Evolutionary conservation across 225 moss, liverwort and hornwort species (phyloP).

Genomic region (Physcomitrellopsis africana): DNA sequence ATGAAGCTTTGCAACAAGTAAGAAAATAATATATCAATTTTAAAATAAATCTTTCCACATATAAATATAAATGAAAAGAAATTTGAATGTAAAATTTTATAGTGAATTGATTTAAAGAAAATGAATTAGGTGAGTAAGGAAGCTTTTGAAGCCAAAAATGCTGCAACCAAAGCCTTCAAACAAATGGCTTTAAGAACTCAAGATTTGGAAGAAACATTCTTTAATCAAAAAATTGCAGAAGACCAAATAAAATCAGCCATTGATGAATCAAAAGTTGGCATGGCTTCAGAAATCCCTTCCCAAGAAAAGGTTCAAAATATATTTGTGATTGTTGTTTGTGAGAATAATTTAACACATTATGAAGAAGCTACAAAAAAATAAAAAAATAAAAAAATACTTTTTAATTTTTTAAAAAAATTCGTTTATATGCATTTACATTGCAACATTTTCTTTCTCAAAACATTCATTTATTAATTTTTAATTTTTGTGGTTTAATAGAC

Average conservation of each 20-base stretch:
- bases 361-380: too few species aligned
- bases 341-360: too few species aligned
- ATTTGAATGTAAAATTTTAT: neutral
- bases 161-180: constrained; percentile 30
- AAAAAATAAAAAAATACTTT: too few species aligned
- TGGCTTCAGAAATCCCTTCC: constrained; percentile 52
- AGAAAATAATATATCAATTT: too few species aligned
- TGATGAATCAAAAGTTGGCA: constrained; percentile 48
- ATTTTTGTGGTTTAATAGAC: too few species aligned
- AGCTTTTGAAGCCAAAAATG: constrained; percentile 47
- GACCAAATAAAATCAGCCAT: constrained; percentile 25
- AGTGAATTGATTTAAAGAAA: neutral
- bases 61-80: too few species aligned
- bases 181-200: constrained; percentile 30
- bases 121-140: constrained; percentile 43
- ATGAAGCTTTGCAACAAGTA: constrained; percentile 55
- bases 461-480: too few species aligned
- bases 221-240: constrained; percentile 47
- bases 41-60: too few species aligned
- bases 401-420: too few species aligned
- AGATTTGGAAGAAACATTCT: constrained; percentile 43
- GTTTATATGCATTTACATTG: too few species aligned
- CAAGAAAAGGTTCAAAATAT: constrained; percentile 32
- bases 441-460: too few species aligned
- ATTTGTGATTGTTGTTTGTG: too few species aligned